These are phyloP conservation scores for Leersia perrieri DNA, from an alignment of 176 grass and related monocot species.

Conservation along the genomic window DNA sequence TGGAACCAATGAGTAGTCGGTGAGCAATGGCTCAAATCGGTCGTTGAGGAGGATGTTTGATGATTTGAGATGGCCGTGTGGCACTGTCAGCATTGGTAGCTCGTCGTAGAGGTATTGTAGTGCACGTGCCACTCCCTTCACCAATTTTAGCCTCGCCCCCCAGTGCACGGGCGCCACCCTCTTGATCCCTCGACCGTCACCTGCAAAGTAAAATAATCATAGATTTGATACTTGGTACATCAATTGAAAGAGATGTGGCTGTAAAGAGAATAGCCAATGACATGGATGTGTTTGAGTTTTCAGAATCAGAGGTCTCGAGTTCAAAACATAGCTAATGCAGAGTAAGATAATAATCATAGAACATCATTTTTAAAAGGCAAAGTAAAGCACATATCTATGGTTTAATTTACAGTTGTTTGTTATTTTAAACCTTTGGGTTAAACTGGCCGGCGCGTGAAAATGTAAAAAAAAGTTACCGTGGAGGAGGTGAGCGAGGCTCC, in stretches of 20 bases:
- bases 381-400: too few species aligned
- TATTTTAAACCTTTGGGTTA: too few species aligned
- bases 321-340: too few species aligned
- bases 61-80: conserved; percentile 88
- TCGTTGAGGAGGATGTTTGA: conserved; percentile 74
- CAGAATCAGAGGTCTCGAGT: too few species aligned
- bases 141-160: conserved; percentile 54
- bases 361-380: too few species aligned
- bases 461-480: too few species aligned
- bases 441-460: too few species aligned
- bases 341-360: too few species aligned
- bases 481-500: conserved; percentile 68
- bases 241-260: too few species aligned
- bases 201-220: background rate
- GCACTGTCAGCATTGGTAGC: conserved; percentile 84
- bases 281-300: too few species aligned
- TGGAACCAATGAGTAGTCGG: conserved; percentile 76
- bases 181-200: conserved; percentile 18
- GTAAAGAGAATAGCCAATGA: too few species aligned
- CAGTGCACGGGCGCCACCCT: conserved; percentile 55
- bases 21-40: conserved; percentile 60
- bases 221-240: background rate
- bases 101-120: conserved; percentile 85
- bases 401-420: too few species aligned
- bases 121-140: conserved; percentile 64